Percentiles rank a stretch among this genome's conserved stretches.
These are phyloP conservation scores for Lepidium aucheri DNA, from an alignment of 345 rosid species.

Conservation along the genomic window DNA sequence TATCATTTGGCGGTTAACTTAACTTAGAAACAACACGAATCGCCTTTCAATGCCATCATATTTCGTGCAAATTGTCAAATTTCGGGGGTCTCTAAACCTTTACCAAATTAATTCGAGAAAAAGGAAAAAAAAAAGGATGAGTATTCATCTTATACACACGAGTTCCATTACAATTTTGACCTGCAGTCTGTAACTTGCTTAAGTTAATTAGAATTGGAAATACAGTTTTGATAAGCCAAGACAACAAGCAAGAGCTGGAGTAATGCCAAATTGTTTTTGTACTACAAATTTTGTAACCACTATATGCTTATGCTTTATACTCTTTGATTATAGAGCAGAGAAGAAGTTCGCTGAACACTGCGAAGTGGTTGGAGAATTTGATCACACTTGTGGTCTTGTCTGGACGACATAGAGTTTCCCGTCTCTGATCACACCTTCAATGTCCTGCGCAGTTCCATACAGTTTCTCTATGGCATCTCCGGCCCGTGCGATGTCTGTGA, in stretches of 20 bases:
- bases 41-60: background rate
- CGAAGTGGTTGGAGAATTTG: background rate
- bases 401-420: conserved; percentile 89
- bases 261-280: background rate
- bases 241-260: background rate
- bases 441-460: conserved; percentile 86
- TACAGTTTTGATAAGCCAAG: background rate
- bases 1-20: conserved; percentile 7
- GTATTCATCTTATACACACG: too few relatives aligned
- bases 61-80: background rate
- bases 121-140: too few relatives aligned
- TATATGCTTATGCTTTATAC: conserved; percentile 7
- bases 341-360: background rate
- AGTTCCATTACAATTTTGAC: background rate
- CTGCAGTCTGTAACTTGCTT: background rate
- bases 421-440: conserved; percentile 87
- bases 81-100: too few relatives aligned
- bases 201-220: background rate
- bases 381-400: conserved; percentile 94
- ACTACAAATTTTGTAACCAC: conserved; percentile 1
- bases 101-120: too few relatives aligned
- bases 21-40: conserved; percentile 1
- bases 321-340: conserved; percentile 11
- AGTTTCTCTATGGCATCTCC: conserved; percentile 81
- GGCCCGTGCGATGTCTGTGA: conserved; percentile 66